Base-by-base conservation (phyloP, 108 stramenopile genomes). In the Skeletonema marinoi region DNA sequence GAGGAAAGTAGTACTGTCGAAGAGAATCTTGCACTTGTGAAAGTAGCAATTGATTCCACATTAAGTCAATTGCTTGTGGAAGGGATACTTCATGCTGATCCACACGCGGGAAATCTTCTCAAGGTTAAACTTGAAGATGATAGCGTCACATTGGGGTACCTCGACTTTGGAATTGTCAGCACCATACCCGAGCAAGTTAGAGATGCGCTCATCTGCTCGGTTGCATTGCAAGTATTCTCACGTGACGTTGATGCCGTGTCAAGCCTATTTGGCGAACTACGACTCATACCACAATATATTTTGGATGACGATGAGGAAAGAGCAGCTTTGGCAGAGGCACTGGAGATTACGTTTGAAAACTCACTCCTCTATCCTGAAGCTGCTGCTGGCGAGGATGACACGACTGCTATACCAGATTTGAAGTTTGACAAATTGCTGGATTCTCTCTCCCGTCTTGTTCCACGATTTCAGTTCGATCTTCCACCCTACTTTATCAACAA, bases 401-500 rank as follows among this genome's bases (percentile, higher is more conserved):
- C 63, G 19, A 85, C 91, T 14, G 66, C 63, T 21, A 81, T 93
- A 58, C 93, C 93, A 13, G 70, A 68, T 60, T 70, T 91, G 3
- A 88, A 86, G 56, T 93, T 93, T 69, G 93, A 93, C 68, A 89
- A 89, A 70, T 70, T 93, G 21, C 68, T 93, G 32, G 87, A 87
- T 48, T 80, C 81, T 1, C 66, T 93, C 30, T 68, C 83, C 1
- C 78, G 85, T 1, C 71, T 93, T n/a, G 82, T 93, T n/a, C 89
- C 90, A 44, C 56, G 89, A 32, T 92, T 92, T 78, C 86, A 85
- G 50, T 90, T 92, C 54, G 82, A 88, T 60, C 73, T 92, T 11
- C 91, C 91, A 16, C 91, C 91, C 3, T 92, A 92, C 68, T 92
- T 90, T 65, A 75, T 92, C 32, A 90, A 90, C 83, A 92, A 92